Evolutionary conservation across 805 yeast species (phyloP), one percentile per base, ranked within the genome.

Genomic region (Starmerella bacillaris): DNA sequence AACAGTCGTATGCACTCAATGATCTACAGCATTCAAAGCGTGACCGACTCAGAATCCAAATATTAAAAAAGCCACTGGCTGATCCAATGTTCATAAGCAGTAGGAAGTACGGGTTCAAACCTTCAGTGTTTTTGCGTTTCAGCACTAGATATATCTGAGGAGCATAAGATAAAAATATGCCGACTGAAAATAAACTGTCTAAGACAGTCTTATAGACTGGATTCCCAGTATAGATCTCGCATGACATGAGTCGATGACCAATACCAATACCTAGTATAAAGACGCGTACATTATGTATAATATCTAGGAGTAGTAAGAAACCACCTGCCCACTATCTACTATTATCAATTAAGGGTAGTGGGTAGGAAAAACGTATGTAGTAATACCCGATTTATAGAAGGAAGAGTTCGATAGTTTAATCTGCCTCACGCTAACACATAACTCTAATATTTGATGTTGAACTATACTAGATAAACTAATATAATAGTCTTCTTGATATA

Each of bases 131-230:
- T 33, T 65, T 55, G 33, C 82, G 64, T 15, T 51, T 45, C 34
- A 68, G 53, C 36, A 80, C 71, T 30, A 73, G 65, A 29, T 61
- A 37, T 51, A 75, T 79, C 56, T 80, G 94, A 0, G 93, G 93
- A 3, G 74, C 35, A 51, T 80, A 80, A 30, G 86, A 75, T 8
- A 64, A 45, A 22, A 72, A 67, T 6, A 80, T 78, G 3, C 83
- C 92, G 2, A 68, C 33, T 0, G 82, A 72, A 22, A 80, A 64
- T 4, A 60, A 33, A 1, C 68, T 39, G 19, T 79, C 68, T 8
- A 72, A 46, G 2, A 56, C 45, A 31, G 76, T 66, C 40, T 67
- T 68, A 21, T 61, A 40, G 11, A 24, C 21, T 17, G 45, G 35
- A 21, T 38, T 37, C 17, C 33, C 37, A n/a, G 20, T 30, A 27